Conservation (phyloP, 352 stramenopile species). For the Phytopythium vexans region DNA sequence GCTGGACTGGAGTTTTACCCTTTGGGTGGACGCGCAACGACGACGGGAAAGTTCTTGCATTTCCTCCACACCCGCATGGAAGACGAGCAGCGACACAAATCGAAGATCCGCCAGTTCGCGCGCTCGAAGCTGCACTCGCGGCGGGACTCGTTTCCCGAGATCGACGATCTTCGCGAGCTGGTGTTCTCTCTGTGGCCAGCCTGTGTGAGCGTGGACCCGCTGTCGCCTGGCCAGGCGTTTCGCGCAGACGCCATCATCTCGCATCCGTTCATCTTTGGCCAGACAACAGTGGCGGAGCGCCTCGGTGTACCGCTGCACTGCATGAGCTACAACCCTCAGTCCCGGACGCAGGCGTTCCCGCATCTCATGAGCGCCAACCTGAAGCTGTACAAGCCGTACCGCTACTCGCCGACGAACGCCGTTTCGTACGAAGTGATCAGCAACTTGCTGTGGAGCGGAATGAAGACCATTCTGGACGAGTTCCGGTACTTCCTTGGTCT, state of each 20-base stretch:
- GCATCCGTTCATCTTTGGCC: conserved; percentile 36
- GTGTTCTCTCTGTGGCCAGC: conserved; percentile 37
- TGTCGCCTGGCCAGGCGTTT: conserved; percentile 27
- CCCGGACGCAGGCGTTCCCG: conserved; percentile 40
- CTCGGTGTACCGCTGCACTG: conserved; percentile 46
- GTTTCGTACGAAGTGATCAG: conserved; percentile 40
- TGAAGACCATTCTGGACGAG: conserved; percentile 31
- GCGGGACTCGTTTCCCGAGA: conserved; percentile 38
- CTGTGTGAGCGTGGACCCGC: conserved; percentile 37
- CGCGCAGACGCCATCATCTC: conserved; percentile 39
- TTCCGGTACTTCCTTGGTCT: conserved; percentile 39
- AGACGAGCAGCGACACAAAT: conserved; percentile 33
- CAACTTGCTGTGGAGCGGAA: conserved; percentile 26
- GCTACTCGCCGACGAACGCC: conserved; percentile 31
- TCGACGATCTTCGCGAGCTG: conserved; percentile 44
- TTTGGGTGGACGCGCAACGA: conserved; percentile 38
- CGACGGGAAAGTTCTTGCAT: conserved; percentile 49
- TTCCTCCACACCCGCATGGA: conserved; percentile 37
- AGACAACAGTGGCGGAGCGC: conserved; percentile 34
- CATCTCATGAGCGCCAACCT: conserved; percentile 34
- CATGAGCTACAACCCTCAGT: conserved; percentile 28
- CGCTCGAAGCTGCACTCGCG: conserved; percentile 23
- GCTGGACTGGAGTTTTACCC: conserved; percentile 52
- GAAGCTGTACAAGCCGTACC: conserved; percentile 42
- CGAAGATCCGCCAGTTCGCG: conserved; percentile 24